Evolutionary conservation across 1,284 basidiomycete species (phyloP), one percentile per base, ranked within the genome.

Genomic region (Stereum hirsutum): DNA sequence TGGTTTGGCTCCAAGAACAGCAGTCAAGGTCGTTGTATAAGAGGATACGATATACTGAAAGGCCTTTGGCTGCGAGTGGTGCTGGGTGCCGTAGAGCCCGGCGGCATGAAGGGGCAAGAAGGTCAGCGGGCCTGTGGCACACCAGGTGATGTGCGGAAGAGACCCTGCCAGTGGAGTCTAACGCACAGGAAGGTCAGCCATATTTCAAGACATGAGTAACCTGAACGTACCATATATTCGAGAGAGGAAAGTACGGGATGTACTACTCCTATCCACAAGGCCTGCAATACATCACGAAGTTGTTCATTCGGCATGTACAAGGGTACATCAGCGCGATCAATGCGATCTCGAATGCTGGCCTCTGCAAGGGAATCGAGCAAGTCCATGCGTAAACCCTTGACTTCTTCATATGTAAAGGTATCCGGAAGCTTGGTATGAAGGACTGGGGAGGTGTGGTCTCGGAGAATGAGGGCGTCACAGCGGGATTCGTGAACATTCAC

Each of bases 21-120:
- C 8, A 24, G n/a, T 7, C 6, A 57, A 38, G 1, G 53, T 55
- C 5, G 53, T 51, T 5, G 45, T 54, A 41, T 56, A 57, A 2
- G 56, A 57, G 7, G 54, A 54, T 10, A 53, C 37, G 24, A 50
- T 49, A 23, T 46, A 49, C 23, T 56, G 51, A 5, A 35, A 36
- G 5, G 26, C 23, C 0, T 42, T 45, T 4, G 41, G 36, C 8
- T 32, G 32, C 34, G 17, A 28, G 11, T 11, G 33, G 2, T 38
- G 31, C 33, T 50, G 47, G 5, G 45, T 42, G 4, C 51, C 49
- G 4, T 49, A 49, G 6, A 39, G 19, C 15, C 47, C 47, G 19
- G 47, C 47, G 15, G 47, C 47, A 36, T 49, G 47, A 30, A 49
- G 12, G 10, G 47, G 47, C 5, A 49, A 31, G 32, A 42, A 41